Conservation (phyloP, 306 rosid species). For the Calophaca sinica region DNA sequence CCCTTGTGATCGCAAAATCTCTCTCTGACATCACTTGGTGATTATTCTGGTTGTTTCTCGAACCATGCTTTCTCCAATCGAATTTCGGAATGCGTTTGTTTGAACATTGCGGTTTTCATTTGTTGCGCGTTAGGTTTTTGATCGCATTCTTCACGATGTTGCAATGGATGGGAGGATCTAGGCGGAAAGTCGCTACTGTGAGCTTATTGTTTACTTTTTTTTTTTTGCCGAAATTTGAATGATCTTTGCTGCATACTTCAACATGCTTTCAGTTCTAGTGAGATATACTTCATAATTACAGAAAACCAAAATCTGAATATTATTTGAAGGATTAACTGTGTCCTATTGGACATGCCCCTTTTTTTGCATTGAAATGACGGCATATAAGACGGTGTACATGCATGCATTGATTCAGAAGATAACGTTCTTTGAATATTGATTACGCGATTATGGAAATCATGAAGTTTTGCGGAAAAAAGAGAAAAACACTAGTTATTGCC, state of each 20-base stretch:
- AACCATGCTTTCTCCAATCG: not conserved
- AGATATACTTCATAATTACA: constrained; percentile 1
- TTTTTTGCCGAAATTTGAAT: constrained; percentile 21
- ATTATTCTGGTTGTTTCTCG: not conserved
- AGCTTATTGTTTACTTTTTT: constrained; percentile 39
- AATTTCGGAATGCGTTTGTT: not conserved
- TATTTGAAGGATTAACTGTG: constrained; percentile 18
- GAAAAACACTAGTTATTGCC: not conserved
- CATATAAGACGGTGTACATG: constrained; percentile 13
- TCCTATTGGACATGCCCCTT: not conserved
- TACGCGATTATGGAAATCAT: not conserved
- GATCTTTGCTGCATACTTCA: constrained; percentile 24
- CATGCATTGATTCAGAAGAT: constrained; percentile 36
- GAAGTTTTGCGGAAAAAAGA: not conserved
- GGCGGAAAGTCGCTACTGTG: constrained; percentile 83
- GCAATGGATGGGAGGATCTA: constrained; percentile 99
- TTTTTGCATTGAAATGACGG: constrained; percentile 31
- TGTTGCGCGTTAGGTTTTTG: constrained; percentile 40
- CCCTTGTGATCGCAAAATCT: constrained; percentile 11
- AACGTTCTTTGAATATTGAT: constrained; percentile 7
- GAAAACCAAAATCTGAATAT: constrained; percentile 2
- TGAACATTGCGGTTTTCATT: constrained; percentile 2
- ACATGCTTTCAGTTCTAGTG: not conserved
- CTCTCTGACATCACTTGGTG: constrained; percentile 1
- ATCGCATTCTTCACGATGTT: constrained; percentile 57